Conservation (phyloP, 179 eudicot genomes). For the Corrigiola litoralis region DNA sequence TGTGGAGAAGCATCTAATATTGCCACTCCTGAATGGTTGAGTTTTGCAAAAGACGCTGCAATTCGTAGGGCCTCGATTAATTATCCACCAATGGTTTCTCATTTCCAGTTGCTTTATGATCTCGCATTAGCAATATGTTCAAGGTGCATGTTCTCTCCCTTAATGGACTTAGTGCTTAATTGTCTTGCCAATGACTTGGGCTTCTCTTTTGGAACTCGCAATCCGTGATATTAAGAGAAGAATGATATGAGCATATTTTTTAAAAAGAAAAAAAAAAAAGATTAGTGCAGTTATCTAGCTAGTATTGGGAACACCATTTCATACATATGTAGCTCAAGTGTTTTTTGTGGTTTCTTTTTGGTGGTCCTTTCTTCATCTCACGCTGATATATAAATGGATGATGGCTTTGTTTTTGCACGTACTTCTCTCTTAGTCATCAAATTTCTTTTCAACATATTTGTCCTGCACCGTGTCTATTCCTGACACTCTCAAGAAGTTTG, state of each 20-base stretch:
- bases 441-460: background rate
- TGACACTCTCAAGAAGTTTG: background rate
- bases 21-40: slow-evolving; percentile 98
- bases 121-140: slow-evolving; percentile 73
- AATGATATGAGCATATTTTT: too few relatives aligned
- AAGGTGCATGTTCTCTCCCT: slow-evolving; percentile 44
- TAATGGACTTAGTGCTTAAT: background rate
- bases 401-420: background rate
- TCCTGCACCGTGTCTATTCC: background rate
- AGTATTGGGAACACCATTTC: background rate
- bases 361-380: background rate
- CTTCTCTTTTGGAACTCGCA: background rate
- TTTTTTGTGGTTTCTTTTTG: background rate
- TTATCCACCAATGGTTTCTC: slow-evolving; percentile 97
- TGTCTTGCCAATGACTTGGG: background rate
- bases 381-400: background rate
- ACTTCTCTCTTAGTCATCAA: background rate
- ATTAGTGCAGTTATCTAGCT: background rate
- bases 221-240: background rate
- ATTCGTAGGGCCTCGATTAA: slow-evolving; percentile 94
- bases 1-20: slow-evolving; percentile 94
- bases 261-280: background rate
- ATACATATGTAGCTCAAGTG: background rate
- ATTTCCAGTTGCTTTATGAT: slow-evolving; percentile 87
- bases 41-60: slow-evolving; percentile 92